Percentiles rank a stretch among this genome's conserved stretches.
These are phyloP conservation scores for Trametes polyzona DNA, from an alignment of 1,284 basidiomycete genomes.

Conservation along the genomic window DNA sequence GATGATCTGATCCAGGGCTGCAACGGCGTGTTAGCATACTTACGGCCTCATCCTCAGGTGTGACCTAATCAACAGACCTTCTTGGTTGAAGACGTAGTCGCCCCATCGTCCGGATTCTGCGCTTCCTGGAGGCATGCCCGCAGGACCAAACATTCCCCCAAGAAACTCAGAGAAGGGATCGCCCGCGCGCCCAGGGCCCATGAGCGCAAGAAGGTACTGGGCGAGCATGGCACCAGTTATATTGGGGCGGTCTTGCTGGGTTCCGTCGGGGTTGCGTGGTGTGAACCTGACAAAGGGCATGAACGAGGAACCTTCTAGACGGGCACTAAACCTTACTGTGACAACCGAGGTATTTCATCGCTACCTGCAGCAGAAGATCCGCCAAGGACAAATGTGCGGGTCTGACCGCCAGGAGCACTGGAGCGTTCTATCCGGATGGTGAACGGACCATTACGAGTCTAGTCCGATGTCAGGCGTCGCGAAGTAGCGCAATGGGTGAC, in stretches of 20 bases:
- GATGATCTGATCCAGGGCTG: slow-evolving; percentile 79
- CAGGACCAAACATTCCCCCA: slow-evolving; percentile 35
- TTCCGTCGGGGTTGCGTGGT: slow-evolving; percentile 21
- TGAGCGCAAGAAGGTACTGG: slow-evolving; percentile 69
- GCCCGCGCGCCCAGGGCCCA: slow-evolving; percentile 42
- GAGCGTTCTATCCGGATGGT: slow-evolving; percentile 45
- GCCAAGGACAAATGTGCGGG: slow-evolving; percentile 50
- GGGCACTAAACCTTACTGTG: slow-evolving; percentile 32
- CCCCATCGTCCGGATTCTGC: slow-evolving; percentile 63
- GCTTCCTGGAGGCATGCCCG: slow-evolving; percentile 30
- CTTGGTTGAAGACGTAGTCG: slow-evolving; percentile 84
- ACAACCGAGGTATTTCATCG: slow-evolving; percentile 31
- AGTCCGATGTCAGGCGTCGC: not conserved
- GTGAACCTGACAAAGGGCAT: slow-evolving; percentile 14
- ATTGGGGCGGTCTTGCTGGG: slow-evolving; percentile 31
- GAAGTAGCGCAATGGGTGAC: not conserved
- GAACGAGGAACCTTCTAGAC: slow-evolving; percentile 4
- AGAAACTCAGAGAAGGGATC: slow-evolving; percentile 49
- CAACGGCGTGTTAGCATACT: not conserved
- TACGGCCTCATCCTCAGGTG: slow-evolving; percentile 8
- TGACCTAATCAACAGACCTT: slow-evolving; percentile 56
- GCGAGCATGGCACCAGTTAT: slow-evolving; percentile 69
- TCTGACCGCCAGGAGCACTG: slow-evolving; percentile 36
- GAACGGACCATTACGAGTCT: slow-evolving; percentile 33
- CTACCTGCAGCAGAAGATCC: slow-evolving; percentile 37